Conservation (phyloP, 1,139 yeast genomes). For the Hyphopichia buzzinii region DNA sequence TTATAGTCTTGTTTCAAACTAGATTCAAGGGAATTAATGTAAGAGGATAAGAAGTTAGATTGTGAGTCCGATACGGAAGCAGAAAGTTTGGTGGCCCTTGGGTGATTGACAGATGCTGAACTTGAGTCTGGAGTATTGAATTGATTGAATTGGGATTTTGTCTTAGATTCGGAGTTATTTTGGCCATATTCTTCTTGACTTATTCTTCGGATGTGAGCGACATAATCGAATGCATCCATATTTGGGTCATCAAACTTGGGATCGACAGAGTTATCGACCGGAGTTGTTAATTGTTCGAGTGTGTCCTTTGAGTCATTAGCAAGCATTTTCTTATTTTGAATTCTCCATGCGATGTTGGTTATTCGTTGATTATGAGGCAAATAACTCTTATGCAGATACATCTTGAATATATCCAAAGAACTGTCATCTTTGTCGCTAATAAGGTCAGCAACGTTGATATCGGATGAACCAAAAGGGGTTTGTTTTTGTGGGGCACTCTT, state of each 20-base stretch:
- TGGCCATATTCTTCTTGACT: slow-evolving; percentile 38
- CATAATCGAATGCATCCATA: slow-evolving; percentile 46
- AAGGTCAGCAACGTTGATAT: slow-evolving; percentile 9
- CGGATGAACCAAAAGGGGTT: background rate
- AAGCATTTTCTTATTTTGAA: slow-evolving; percentile 37
- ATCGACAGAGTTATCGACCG: slow-evolving; percentile 3
- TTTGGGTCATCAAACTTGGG: slow-evolving; percentile 21
- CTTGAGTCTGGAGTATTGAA: slow-evolving; percentile 10
- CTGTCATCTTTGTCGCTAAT: slow-evolving; percentile 32
- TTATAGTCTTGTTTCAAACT: slow-evolving; percentile 29
- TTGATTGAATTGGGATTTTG: slow-evolving; percentile 2
- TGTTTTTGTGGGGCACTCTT: background rate
- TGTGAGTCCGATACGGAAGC: slow-evolving; percentile 4
- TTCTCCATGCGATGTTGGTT: slow-evolving; percentile 48
- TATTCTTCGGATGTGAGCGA: slow-evolving; percentile 45
- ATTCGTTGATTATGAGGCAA: slow-evolving; percentile 46
- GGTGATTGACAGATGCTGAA: slow-evolving; percentile 4
- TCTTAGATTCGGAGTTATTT: background rate
- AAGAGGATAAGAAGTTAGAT: slow-evolving; percentile 35
- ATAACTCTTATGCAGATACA: slow-evolving; percentile 43
- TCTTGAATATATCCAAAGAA: slow-evolving; percentile 35
- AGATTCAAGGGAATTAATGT: slow-evolving; percentile 40
- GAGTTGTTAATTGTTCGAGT: slow-evolving; percentile 4
- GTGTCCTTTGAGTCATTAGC: slow-evolving; percentile 1
- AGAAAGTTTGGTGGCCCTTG: slow-evolving; percentile 1